Evolutionary conservation across 192 early-diverging fungal genomes (phyloP), one percentile per base, ranked within the genome.

Genomic region (Linnemannia exigua): DNA sequence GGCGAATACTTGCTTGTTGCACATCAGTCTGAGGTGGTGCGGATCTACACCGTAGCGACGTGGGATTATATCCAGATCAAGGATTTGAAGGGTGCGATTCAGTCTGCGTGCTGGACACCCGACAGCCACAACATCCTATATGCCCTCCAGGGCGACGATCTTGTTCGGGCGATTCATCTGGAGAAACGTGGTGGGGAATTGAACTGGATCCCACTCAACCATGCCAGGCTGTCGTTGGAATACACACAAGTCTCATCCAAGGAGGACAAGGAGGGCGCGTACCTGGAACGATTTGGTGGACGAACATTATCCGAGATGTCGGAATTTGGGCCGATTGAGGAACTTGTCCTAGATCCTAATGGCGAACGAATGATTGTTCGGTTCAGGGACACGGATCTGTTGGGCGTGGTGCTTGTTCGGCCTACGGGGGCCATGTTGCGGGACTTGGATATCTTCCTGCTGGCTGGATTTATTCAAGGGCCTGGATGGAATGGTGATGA

Each of bases 21-120:
- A 17, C 76, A 86, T 25, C 66, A 38, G 46, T 86, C 84, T 1
- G 84, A 79, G 5, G 47, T 72, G 19, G 70, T 51, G 1, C 77
- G 78, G 37, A 67, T 86, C 47, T 86, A 79, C 46, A 68, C 70
- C 28, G 36, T 75, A 3, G 68, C 84, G 22, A 86, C 78, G 6
- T 79, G 84, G 79, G 75, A 79, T 5, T 72, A 79, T 67, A 75
- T 80, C 33, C 74, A 79, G 12, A 72, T 86, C n/a, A 80, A 66
- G n/a, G 84, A 80, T 22, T 19, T 86, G 37, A 70, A 72, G 35
- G 84, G 84, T 15, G 54, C 74, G 5, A 35, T 86, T 28, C 77
- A 93, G 86, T 87, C 89, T 63, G 91, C 90, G 14, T 89, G 88
- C 61, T 94, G 93, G 93, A 88, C 91, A 16, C 92, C 91, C n/a